These are phyloP conservation scores for Phialocephala sp. DNA, from an alignment of 2,329 filamentous ascomycete species.

Conservation along the genomic window DNA sequence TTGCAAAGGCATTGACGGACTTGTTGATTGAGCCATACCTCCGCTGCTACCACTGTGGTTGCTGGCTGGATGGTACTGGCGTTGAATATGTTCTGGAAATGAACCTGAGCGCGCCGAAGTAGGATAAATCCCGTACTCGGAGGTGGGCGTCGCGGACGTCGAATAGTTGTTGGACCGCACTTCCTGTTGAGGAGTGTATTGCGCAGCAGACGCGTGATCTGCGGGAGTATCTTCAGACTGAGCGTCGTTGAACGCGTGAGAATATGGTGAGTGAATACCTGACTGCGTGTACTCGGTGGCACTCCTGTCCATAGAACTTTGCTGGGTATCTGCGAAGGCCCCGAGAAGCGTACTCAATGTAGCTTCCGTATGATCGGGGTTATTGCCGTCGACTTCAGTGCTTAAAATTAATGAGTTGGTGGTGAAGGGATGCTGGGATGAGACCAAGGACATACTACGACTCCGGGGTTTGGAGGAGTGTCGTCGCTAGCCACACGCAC, in stretches of 20 bases:
- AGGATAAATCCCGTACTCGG: constrained; percentile 85
- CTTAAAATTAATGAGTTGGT: constrained; percentile 35
- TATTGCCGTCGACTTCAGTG: constrained; percentile 23
- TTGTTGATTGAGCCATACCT: constrained; percentile 99
- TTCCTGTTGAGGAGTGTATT: constrained; percentile 85
- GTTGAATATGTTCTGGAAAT: constrained; percentile 87
- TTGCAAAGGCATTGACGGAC: constrained; percentile 91
- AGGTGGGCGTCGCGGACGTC: constrained; percentile 82
- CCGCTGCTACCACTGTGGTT: constrained; percentile 75
- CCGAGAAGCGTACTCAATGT: constrained; percentile 41
- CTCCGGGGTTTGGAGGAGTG: constrained; percentile 28
- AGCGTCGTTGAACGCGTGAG: constrained; percentile 68
- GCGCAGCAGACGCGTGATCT: constrained; percentile 94
- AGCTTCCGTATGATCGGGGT: constrained; percentile 35
- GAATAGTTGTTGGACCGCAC: constrained; percentile 61
- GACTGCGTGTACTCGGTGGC: constrained; percentile 81
- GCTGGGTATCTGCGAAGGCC: constrained; percentile 37
- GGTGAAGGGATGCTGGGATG: constrained; percentile 36
- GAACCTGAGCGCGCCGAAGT: constrained; percentile 77
- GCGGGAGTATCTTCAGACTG: constrained; percentile 83
- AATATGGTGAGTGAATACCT: constrained; percentile 82
- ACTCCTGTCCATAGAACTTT: constrained; percentile 62
- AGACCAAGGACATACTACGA: constrained; percentile 45
- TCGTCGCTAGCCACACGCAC: constrained; percentile 26
- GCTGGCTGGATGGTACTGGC: constrained; percentile 80